Base-by-base conservation (phyloP, 495 filamentous ascomycete species). In the Podospora pseudocomata region DNA sequence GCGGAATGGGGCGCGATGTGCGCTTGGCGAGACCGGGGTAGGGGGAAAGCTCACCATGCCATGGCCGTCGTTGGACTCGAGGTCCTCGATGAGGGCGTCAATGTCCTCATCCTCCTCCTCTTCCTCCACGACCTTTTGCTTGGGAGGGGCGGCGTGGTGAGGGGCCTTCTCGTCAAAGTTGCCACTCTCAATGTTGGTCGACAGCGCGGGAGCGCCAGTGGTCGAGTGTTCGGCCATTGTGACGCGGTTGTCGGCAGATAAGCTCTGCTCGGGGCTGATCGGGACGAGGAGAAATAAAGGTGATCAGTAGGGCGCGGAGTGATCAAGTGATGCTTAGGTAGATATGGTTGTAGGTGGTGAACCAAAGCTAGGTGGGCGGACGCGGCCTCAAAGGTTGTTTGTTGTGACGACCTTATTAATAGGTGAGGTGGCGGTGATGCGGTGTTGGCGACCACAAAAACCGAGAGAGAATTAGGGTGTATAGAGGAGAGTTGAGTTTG, bases 21-120 rank as follows among this genome's bases (percentile, higher is more conserved):
- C 32, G 23, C 30, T 32, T 32, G 30, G 30, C 30, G 30, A 32
- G 30, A 30, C 5, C 6, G 13, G 49, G 3, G 30, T 18, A 16
- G 19, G 27, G 23, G 18, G 13, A 18, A 15, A 78, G 67, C 75
- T 77, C 70, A 77, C 75, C 28, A 32, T 80, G 54, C 66, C 78
- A 53, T 89, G 85, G 44, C 88, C 91, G 75, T 94, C 91, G 66
- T 90, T 81, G 16, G 88, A 91, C 77, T 93, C 88, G 65, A 97
- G 88, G 70, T 93, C 92, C 68, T 91, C 88, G 67, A 97, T 94
- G 70, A 97, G 84, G 66, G 85, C 84, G 74, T 94, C 90, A 66
- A 97, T 91, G 73, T 92, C 87, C 79, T 89, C 87, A 69, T 89
- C 86, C 26, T 89, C 86, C 54, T 90, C 88, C 56, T 90, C 87